Conservation (phyloP, 2,329 filamentous ascomycete genomes). For the Aspergillus pseudoterreus region DNA sequence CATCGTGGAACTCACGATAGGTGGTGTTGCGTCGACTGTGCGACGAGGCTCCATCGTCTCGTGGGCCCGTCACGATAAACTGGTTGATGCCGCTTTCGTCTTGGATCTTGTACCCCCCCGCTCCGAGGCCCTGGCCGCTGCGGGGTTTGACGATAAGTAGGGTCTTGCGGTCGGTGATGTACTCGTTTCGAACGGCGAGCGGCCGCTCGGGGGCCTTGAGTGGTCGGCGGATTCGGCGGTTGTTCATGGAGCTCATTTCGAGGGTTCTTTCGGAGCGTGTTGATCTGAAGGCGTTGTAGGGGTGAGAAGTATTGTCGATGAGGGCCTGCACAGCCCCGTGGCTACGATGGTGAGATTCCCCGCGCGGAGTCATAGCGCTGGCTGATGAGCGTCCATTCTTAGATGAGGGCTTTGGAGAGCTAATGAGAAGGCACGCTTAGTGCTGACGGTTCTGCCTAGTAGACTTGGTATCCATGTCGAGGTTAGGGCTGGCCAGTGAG, state of each 20-base stretch:
- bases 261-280: not conserved
- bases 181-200: not conserved
- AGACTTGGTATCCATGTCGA: too few species aligned
- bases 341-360: too few species aligned
- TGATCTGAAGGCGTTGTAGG: not conserved
- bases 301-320: too few species aligned
- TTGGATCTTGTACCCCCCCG: not conserved
- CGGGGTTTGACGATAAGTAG: not conserved
- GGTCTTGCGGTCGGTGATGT: not conserved
- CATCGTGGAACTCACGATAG: not conserved
- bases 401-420: not conserved
- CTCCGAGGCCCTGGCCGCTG: not conserved
- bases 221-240: not conserved
- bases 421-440: not conserved
- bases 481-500: too few species aligned
- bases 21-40: not conserved
- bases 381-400: not conserved
- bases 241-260: not conserved
- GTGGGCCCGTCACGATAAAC: not conserved
- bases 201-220: not conserved
- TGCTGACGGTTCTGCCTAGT: too few species aligned
- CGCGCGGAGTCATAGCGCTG: not conserved
- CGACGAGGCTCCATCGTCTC: not conserved
- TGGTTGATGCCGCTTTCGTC: not conserved
- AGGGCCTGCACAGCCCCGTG: too few species aligned